Evolutionary conservation across 2,329 filamentous ascomycete species (phyloP).

Genomic region (Colletotrichum sp.): DNA sequence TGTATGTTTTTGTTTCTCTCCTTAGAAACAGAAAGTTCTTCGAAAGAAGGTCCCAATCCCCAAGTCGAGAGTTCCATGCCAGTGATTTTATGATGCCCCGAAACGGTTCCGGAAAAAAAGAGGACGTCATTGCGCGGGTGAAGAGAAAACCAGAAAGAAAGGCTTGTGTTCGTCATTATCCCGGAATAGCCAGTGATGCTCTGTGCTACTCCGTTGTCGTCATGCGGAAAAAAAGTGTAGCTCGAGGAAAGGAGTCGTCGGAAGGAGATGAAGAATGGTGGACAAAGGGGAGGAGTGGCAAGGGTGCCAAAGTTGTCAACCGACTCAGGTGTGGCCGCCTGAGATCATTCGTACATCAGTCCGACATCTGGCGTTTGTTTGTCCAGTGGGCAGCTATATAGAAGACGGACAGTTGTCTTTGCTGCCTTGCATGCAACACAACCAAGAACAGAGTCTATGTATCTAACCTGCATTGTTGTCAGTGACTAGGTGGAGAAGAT

Average conservation of each 20-base stretch:
- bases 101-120: slow-evolving; percentile 2
- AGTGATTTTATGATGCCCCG: slow-evolving; percentile 21
- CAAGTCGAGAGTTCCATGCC: slow-evolving; percentile 23
- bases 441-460: slow-evolving; percentile 9
- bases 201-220: slow-evolving; percentile 18
- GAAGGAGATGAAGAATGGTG: slow-evolving; percentile 12
- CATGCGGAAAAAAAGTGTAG: slow-evolving; percentile 20
- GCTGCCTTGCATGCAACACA: slow-evolving; percentile 10
- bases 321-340: slow-evolving; percentile 11
- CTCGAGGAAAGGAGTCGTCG: slow-evolving; percentile 8
- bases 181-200: slow-evolving; percentile 18
- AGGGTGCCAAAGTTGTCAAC: background rate
- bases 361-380: slow-evolving; percentile 13
- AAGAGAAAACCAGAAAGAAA: slow-evolving; percentile 34
- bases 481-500: background rate
- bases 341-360: slow-evolving; percentile 8
- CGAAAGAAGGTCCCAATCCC: slow-evolving; percentile 18
- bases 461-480: slow-evolving; percentile 8
- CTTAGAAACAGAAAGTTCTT: slow-evolving; percentile 14
- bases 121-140: slow-evolving; percentile 15
- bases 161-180: slow-evolving; percentile 21
- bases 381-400: slow-evolving; percentile 17
- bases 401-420: background rate
- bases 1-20: slow-evolving; percentile 24
- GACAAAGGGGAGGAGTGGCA: slow-evolving; percentile 9